phyloP scores from a whole-genome alignment of 768 basidiomycete genomes.

The Leccinum subtestaceum region DNA sequence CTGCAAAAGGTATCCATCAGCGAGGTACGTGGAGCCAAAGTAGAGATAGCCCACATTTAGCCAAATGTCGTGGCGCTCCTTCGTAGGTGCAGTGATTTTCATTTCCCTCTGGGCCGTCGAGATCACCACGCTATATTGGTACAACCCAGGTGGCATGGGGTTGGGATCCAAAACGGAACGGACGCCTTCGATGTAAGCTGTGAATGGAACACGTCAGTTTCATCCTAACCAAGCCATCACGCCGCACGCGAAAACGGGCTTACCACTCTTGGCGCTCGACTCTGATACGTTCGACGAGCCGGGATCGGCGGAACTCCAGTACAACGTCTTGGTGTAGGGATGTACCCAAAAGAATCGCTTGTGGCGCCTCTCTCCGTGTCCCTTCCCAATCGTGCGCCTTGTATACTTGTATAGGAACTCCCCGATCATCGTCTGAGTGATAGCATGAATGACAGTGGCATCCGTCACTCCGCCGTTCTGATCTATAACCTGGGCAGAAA shows the following conservation, averaged over 20 bases:
- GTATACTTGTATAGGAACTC: too few relatives aligned
- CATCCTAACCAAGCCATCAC: constrained; percentile 5
- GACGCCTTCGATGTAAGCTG: constrained; percentile 93
- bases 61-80: constrained; percentile 80
- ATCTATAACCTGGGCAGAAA: too few relatives aligned
- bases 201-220: constrained; percentile 4
- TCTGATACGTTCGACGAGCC: constrained; percentile 85
- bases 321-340: constrained; percentile 95
- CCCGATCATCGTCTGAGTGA: too few relatives aligned
- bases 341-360: constrained; percentile 63
- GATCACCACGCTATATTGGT: constrained; percentile 90
- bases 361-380: too few relatives aligned
- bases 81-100: constrained; percentile 80
- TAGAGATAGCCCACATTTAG: constrained; percentile 58
- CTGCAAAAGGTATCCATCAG: constrained; percentile 39
- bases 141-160: constrained; percentile 90
- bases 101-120: constrained; percentile 94
- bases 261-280: constrained; percentile 96
- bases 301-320: constrained; percentile 96
- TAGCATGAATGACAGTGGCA: too few relatives aligned
- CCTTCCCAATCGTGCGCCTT: too few relatives aligned
- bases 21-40: constrained; percentile 6
- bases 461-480: too few relatives aligned
- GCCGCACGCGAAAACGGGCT: constrained; percentile 34
- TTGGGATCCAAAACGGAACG: constrained; percentile 92